Evolutionary conservation across 148 eudicot species (phyloP).

Genomic region (Chenopodium suecicum): DNA sequence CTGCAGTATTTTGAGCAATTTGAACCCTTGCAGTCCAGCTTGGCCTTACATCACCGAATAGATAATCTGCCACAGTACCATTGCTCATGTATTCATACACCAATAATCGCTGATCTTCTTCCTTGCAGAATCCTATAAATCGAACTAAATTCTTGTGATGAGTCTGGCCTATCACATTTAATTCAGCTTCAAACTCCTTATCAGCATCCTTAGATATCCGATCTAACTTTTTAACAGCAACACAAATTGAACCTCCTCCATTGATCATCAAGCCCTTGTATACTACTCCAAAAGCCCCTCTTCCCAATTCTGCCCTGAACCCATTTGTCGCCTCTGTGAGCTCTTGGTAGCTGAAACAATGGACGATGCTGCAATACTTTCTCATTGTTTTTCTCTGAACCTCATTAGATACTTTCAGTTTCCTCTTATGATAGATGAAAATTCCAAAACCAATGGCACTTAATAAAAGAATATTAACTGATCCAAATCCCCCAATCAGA

Average conservation of each 20-base stretch:
- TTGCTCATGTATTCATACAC: slow-evolving; percentile 50
- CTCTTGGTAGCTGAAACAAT: slow-evolving; percentile 34
- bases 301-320: slow-evolving; percentile 37
- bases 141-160: too few species aligned
- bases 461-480: slow-evolving; percentile 19
- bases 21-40: slow-evolving; percentile 36
- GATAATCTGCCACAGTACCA: slow-evolving; percentile 43
- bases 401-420: background rate
- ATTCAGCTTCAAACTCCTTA: too few species aligned
- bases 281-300: slow-evolving; percentile 32
- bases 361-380: slow-evolving; percentile 17
- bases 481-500: slow-evolving; percentile 24
- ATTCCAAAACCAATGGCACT: slow-evolving; percentile 10
- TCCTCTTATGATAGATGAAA: slow-evolving; percentile 4
- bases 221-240: slow-evolving; percentile 6
- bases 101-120: slow-evolving; percentile 39
- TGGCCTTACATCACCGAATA: slow-evolving; percentile 38
- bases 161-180: too few species aligned
- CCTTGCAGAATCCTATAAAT: slow-evolving; percentile 47
- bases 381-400: slow-evolving; percentile 2
- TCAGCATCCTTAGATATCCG: too few species aligned
- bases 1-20: slow-evolving; percentile 36
- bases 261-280: slow-evolving; percentile 40
- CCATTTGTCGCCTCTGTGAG: slow-evolving; percentile 43
- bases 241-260: background rate